phyloP scores from a whole-genome alignment of 2,329 filamentous ascomycete species.

The Neospermospora avenae region DNA sequence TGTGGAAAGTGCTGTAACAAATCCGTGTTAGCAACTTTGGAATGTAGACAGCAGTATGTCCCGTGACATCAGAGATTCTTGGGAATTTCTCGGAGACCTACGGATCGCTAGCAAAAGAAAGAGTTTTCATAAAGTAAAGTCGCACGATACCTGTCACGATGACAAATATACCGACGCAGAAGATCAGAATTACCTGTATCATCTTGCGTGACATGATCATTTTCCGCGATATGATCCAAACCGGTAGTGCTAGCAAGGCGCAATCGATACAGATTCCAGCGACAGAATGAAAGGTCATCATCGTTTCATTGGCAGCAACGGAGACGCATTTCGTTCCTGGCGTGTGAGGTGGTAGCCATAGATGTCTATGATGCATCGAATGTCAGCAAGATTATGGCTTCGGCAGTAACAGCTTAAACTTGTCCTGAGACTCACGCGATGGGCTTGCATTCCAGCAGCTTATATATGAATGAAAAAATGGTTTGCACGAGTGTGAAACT shows the following conservation, averaged over 20 bases:
- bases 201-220: slow-evolving; percentile 33
- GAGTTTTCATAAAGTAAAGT: slow-evolving; percentile 5
- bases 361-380: not conserved
- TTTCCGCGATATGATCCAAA: slow-evolving; percentile 38
- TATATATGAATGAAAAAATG: slow-evolving; percentile 1
- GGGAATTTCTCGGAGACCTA: too few relatives aligned
- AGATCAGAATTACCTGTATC: slow-evolving; percentile 24
- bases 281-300: slow-evolving; percentile 37
- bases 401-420: not conserved
- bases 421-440: not conserved
- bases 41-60: not conserved
- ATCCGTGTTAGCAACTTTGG: not conserved
- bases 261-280: slow-evolving; percentile 37
- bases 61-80: too few relatives aligned
- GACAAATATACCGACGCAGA: slow-evolving; percentile 37
- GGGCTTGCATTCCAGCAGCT: slow-evolving; percentile 1
- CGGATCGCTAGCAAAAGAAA: slow-evolving; percentile 25
- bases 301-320: slow-evolving; percentile 23
- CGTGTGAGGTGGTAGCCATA: slow-evolving; percentile 11
- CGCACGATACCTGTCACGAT: slow-evolving; percentile 30
- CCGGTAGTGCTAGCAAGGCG: slow-evolving; percentile 37
- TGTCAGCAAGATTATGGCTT: not conserved
- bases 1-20: slow-evolving; percentile 37
- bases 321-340: slow-evolving; percentile 5
- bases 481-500: slow-evolving; percentile 3